A percentile compares a stretch with the other conserved stretches of the same genome.
phyloP scores from a whole-genome alignment of 2,329 filamentous ascomycete genomes.

The Mycosphaerella sp. region DNA sequence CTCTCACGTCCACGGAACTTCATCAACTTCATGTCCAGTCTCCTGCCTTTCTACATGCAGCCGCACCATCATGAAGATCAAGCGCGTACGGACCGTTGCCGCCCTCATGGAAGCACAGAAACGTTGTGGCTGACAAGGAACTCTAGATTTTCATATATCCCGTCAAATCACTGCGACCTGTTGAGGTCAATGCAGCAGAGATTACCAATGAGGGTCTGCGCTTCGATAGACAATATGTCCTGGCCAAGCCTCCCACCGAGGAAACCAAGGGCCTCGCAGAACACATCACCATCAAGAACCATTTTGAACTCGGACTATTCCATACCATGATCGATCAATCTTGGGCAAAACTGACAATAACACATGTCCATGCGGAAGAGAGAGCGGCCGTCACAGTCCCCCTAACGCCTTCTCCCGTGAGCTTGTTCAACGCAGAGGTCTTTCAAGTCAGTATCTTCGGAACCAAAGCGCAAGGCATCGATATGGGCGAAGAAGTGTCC shows the following conservation, averaged over 20 bases:
- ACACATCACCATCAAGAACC: slow-evolving; percentile 35
- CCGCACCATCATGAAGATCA: slow-evolving; percentile 29
- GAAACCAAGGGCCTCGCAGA: slow-evolving; percentile 30
- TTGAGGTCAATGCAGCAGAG: slow-evolving; percentile 31
- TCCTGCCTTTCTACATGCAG: background rate
- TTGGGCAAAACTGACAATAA: slow-evolving; percentile 35
- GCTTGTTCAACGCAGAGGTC: slow-evolving; percentile 25
- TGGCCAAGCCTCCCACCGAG: slow-evolving; percentile 31
- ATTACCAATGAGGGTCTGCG: slow-evolving; percentile 34
- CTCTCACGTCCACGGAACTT: no score
- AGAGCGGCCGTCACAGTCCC: slow-evolving; percentile 27
- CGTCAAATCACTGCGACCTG: slow-evolving; percentile 31
- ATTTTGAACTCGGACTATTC: slow-evolving; percentile 32
- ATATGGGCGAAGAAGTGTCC: slow-evolving; percentile 32
- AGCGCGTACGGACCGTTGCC: slow-evolving; percentile 25
- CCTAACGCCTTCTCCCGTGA: slow-evolving; percentile 31
- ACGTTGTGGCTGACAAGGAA: slow-evolving; percentile 1
- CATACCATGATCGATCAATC: slow-evolving; percentile 31
- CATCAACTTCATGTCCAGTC: no score
- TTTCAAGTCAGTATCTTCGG: slow-evolving; percentile 33
- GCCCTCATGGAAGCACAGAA: background rate
- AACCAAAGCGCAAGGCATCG: slow-evolving; percentile 31
- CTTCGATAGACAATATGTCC: slow-evolving; percentile 34
- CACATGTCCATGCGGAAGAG: slow-evolving; percentile 28
- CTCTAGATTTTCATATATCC: slow-evolving; percentile 33